Evolutionary conservation across 768 basidiomycete genomes (phyloP).

Genomic region (Termitomyces sp.): DNA sequence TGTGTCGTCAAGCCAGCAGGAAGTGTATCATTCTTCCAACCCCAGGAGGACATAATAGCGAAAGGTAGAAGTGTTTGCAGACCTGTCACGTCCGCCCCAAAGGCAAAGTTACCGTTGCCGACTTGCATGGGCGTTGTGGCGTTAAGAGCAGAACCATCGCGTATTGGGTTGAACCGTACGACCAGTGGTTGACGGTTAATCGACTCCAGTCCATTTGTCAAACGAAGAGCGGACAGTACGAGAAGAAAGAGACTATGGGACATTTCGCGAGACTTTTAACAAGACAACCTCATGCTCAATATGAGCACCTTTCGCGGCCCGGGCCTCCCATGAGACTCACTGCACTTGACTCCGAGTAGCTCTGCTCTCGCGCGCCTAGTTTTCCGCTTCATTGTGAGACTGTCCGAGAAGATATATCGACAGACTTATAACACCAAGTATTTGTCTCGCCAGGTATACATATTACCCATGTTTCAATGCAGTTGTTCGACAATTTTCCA

Average conservation of each 20-base stretch:
- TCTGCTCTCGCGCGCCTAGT: too few relatives aligned
- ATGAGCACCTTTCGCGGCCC: not conserved
- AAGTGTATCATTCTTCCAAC: constrained; percentile 55
- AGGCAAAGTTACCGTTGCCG: constrained; percentile 59
- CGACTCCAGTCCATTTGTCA: not conserved
- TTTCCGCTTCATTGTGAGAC: not conserved
- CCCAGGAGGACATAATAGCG: constrained; percentile 54
- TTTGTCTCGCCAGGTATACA: not conserved
- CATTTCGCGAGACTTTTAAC: not conserved
- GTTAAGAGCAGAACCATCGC: constrained; percentile 35
- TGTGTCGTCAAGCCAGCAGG: constrained; percentile 34
- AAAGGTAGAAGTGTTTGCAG: constrained; percentile 54
- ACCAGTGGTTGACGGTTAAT: constrained; percentile 44
- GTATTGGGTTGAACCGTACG: constrained; percentile 42
- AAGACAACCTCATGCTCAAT: not conserved
- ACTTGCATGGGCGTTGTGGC: constrained; percentile 48
- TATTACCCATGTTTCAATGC: not conserved
- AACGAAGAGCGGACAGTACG: not conserved
- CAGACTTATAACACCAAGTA: not conserved
- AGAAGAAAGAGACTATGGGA: not conserved
- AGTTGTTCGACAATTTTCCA: not conserved
- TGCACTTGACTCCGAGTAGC: not conserved
- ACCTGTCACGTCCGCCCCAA: constrained; percentile 53
- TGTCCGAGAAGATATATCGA: not conserved
- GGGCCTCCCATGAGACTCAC: not conserved